Evolutionary conservation across 371 early-diverging fungal genomes (phyloP).

Genomic region (Lichtheimia corymbifera): DNA sequence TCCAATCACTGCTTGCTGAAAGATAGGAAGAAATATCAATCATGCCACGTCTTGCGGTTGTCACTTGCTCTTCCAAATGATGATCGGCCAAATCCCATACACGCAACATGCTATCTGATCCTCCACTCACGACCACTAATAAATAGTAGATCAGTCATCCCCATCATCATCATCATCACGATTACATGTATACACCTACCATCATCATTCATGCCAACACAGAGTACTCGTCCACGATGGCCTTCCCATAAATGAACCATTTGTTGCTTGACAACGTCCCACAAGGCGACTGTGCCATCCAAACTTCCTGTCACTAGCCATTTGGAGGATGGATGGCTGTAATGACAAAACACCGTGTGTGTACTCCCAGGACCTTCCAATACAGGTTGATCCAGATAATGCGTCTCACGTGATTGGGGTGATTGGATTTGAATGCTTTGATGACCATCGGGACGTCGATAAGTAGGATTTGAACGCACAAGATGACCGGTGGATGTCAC

Average conservation of each 20-base stretch:
- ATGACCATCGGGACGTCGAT: conserved; percentile 23
- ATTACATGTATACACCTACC: conserved; percentile 21
- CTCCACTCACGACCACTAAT: conserved; percentile 59
- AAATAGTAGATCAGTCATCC: neutral
- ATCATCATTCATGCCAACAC: conserved; percentile 56
- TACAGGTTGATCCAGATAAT: conserved; percentile 19
- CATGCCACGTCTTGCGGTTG: conserved; percentile 33
- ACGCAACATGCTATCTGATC: conserved; percentile 53
- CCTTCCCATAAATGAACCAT: conserved; percentile 50
- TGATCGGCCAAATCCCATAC: conserved; percentile 54
- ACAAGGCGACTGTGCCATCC: conserved; percentile 56
- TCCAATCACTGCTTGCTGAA: conserved; percentile 52
- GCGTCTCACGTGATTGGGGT: conserved; percentile 25
- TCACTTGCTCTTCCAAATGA: neutral
- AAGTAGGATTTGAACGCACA: conserved; percentile 58
- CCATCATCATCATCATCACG: neutral
- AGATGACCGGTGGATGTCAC: conserved; percentile 31
- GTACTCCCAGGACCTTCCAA: conserved; percentile 3
- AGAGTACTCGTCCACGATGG: conserved; percentile 56
- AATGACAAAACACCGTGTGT: conserved; percentile 53
- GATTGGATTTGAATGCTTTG: conserved; percentile 31
- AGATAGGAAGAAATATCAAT: conserved; percentile 45
- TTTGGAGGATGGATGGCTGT: conserved; percentile 35
- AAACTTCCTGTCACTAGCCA: conserved; percentile 58
- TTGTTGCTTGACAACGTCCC: conserved; percentile 39